phyloP scores from a whole-genome alignment of 148 eudicot genomes.

The Nepenthes mirabilis region DNA sequence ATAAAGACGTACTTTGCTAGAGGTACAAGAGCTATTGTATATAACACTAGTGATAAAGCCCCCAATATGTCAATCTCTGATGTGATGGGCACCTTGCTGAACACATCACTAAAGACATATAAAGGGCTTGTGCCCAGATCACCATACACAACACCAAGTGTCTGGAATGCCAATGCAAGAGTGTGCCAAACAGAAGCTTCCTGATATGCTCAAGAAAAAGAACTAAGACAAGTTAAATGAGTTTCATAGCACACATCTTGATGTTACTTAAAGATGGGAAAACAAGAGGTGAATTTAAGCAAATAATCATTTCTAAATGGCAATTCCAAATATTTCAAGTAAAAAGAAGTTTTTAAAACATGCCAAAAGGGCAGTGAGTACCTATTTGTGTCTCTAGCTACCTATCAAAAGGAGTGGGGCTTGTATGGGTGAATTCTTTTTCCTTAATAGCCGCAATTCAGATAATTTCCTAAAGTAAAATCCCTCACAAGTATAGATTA shows the following conservation, averaged over 20 bases:
- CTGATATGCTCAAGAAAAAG: slow-evolving; percentile 27
- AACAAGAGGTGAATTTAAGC: not conserved
- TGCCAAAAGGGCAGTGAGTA: not conserved
- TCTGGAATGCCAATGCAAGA: slow-evolving; percentile 74
- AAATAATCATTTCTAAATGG: too few relatives aligned
- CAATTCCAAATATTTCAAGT: not conserved
- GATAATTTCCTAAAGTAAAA: too few relatives aligned
- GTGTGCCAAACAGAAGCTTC: slow-evolving; percentile 56
- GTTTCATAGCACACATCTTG: not conserved
- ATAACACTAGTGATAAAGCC: slow-evolving; percentile 75
- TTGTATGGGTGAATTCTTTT: too few relatives aligned
- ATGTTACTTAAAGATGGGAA: not conserved
- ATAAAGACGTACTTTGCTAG: slow-evolving; percentile 78
- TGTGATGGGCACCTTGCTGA: slow-evolving; percentile 75
- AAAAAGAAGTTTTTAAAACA: not conserved
- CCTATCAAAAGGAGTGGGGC: too few relatives aligned
- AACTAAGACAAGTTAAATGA: not conserved
- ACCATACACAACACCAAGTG: slow-evolving; percentile 98
- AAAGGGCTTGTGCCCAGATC: slow-evolving; percentile 96
- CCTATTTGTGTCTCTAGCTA: too few relatives aligned
- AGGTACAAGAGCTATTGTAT: slow-evolving; percentile 84
- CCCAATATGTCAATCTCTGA: slow-evolving; percentile 77
- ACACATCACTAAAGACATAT: slow-evolving; percentile 77
- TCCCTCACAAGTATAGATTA: not conserved
- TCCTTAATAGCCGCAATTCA: too few relatives aligned